These are phyloP conservation scores for Ajuga reptans DNA, from an alignment of 305 asterid genomes.

Conservation along the genomic window DNA sequence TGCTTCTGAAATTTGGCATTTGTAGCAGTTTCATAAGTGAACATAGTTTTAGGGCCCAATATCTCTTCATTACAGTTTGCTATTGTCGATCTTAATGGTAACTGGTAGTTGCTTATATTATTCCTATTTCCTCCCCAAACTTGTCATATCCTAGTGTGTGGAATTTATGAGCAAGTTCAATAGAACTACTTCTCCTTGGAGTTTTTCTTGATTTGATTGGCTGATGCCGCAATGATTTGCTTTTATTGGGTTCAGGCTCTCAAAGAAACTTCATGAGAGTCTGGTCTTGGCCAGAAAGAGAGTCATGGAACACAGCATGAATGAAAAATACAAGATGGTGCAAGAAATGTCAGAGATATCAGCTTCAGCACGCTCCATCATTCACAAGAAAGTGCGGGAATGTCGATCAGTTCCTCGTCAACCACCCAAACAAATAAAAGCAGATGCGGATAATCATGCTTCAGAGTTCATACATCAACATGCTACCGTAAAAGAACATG, in stretches of 20 bases:
- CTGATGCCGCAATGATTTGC: not conserved
- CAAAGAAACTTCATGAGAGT: constrained; percentile 56
- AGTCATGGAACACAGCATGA: constrained; percentile 41
- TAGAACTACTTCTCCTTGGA: not conserved
- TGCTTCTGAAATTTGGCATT: not conserved
- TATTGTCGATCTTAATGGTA: constrained; percentile 4
- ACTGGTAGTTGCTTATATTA: constrained; percentile 10
- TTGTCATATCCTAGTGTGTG: not conserved
- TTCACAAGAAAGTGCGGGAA: constrained; percentile 63
- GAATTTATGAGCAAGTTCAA: not conserved
- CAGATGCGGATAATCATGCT: constrained; percentile 18
- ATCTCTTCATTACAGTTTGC: not conserved
- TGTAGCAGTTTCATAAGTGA: not conserved
- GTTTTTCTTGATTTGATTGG: constrained; percentile 2
- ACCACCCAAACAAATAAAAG: constrained; percentile 30
- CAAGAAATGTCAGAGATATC: constrained; percentile 59
- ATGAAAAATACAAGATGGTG: constrained; percentile 51
- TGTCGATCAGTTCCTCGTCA: constrained; percentile 41
- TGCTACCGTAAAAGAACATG: constrained; percentile 24
- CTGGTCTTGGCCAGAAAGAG: constrained; percentile 42
- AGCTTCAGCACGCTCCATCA: constrained; percentile 74
- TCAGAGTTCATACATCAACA: constrained; percentile 16
- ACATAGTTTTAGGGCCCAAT: not conserved
- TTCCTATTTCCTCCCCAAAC: constrained; percentile 9
- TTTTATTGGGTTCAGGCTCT: constrained; percentile 46